Evolutionary conservation across 1,284 basidiomycete species (phyloP).

Genomic region (Cutaneotrichosporon daszewskae): DNA sequence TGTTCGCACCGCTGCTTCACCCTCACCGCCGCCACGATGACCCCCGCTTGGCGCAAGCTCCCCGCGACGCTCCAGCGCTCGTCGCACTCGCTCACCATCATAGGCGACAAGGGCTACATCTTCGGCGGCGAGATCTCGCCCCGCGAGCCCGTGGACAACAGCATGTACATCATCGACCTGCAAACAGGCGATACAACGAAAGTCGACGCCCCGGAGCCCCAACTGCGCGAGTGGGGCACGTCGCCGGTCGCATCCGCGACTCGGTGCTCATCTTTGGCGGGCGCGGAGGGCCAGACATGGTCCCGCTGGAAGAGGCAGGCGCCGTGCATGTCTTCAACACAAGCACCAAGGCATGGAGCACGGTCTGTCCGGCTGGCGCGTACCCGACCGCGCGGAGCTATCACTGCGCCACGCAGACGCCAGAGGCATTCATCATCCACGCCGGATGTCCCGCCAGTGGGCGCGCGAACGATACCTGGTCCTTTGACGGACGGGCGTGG

Average conservation of each 20-base stretch:
- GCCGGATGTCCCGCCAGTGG: slow-evolving; percentile 21
- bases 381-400: slow-evolving; percentile 21
- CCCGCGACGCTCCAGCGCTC: slow-evolving; percentile 19
- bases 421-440: slow-evolving; percentile 20
- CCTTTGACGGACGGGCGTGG: slow-evolving; percentile 22
- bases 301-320: slow-evolving; percentile 23
- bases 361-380: slow-evolving; percentile 4
- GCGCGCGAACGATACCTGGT: slow-evolving; percentile 24
- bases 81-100: slow-evolving; percentile 25
- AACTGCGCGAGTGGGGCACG: slow-evolving; percentile 25
- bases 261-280: slow-evolving; percentile 33
- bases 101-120: slow-evolving; percentile 8
- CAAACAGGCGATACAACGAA: slow-evolving; percentile 13
- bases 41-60: slow-evolving; percentile 9
- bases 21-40: too few species aligned
- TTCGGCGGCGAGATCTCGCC: slow-evolving; percentile 21
- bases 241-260: slow-evolving; percentile 15
- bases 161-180: slow-evolving; percentile 24
- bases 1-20: too few species aligned
- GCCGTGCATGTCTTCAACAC: slow-evolving; percentile 24
- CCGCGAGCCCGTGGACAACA: slow-evolving; percentile 26
- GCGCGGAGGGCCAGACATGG: slow-evolving; percentile 24
- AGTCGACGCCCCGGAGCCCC: slow-evolving; percentile 19
- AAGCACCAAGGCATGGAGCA: slow-evolving; percentile 14
- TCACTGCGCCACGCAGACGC: slow-evolving; percentile 16